Evolutionary conservation across 495 filamentous ascomycete genomes (phyloP), one percentile per base, ranked within the genome.

Genomic region (Trichoderma erinaceum): DNA sequence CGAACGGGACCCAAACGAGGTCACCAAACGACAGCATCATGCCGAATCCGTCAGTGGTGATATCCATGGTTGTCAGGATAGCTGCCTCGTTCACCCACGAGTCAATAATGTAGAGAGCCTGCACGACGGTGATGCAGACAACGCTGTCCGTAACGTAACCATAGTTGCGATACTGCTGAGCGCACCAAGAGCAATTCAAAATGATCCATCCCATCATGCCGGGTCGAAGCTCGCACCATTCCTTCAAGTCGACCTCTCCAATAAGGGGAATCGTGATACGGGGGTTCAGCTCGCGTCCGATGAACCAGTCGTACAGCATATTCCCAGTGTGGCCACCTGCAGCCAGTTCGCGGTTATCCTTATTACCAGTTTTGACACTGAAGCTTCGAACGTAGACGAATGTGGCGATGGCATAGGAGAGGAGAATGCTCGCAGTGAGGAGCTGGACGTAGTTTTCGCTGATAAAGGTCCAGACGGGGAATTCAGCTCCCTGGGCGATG

Each of bases 11-110:
- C 96, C 95, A 98, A 71, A 89, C 91, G 4, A 97, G 82, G 73
- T 98, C 95, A 43, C 94, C 95, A 71, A 97, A 98, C 2, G 90
- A 82, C n/a, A 99, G 80, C 95, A 99, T 99, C 77, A 90, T 92
- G 61, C 95, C 96, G 72, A 98, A 97, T 16, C 95, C 96, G 73
- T 99, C 95, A 73, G 88, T 91, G 68, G 88, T 96, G 74, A 98
- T 90, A 77, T 99, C 96, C 78, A 99, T 97, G 12, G 92, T 97
- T 3, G 96, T 98, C 72, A 99, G 82, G 69, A 99, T 88, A 1
- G 94, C 89, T 0, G 92, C 85, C 75, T 99, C 95, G 87, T 93
- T 93, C 79, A 88, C 92, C n/a, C 91, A 84, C 0, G 85, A 84
- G 76, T 99, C 96, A 65, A 97, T 79, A 4, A 94, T 87, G 75